Evolutionary conservation across 2,329 filamentous ascomycete species (phyloP).

Genomic region (Shiraia sp.): DNA sequence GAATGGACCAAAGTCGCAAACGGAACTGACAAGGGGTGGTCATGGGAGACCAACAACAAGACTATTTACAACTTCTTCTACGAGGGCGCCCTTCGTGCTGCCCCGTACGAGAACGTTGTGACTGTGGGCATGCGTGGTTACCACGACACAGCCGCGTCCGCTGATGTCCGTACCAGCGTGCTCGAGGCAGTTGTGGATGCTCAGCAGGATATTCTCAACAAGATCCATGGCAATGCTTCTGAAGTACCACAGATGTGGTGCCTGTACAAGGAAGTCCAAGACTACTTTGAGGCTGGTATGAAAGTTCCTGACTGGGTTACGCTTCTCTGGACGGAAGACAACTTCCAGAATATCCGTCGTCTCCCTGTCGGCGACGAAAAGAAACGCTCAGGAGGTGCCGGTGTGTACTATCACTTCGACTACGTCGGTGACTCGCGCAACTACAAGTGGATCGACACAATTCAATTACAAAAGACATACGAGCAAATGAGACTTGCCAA

Average conservation of each 20-base stretch:
- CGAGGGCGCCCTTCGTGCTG: slow-evolving; percentile 67
- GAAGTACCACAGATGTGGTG: slow-evolving; percentile 72
- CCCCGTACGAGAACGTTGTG: slow-evolving; percentile 68
- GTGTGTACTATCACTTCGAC: slow-evolving; percentile 69
- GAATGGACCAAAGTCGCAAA: slow-evolving; percentile 54
- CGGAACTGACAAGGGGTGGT: slow-evolving; percentile 60
- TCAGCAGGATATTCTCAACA: slow-evolving; percentile 62
- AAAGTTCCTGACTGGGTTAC: slow-evolving; percentile 67
- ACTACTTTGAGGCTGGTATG: slow-evolving; percentile 68
- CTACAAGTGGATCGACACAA: slow-evolving; percentile 66
- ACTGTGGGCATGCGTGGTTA: slow-evolving; percentile 72
- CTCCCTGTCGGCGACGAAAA: slow-evolving; percentile 65
- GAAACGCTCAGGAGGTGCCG: slow-evolving; percentile 63
- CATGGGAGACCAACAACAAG: slow-evolving; percentile 70
- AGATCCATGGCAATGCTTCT: slow-evolving; percentile 58
- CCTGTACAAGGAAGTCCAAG: slow-evolving; percentile 74
- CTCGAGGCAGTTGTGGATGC: slow-evolving; percentile 64
- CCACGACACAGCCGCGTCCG: slow-evolving; percentile 66
- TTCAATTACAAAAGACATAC: slow-evolving; percentile 66
- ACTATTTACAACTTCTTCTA: slow-evolving; percentile 70
- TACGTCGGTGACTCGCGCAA: slow-evolving; percentile 65
- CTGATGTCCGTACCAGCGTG: slow-evolving; percentile 60
- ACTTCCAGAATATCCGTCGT: slow-evolving; percentile 67
- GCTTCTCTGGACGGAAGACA: slow-evolving; percentile 71
- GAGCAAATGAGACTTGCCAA: slow-evolving; percentile 68